Base-by-base conservation (phyloP, 139 green algal species). In the Chlamydomonas sphaeroides region DNA sequence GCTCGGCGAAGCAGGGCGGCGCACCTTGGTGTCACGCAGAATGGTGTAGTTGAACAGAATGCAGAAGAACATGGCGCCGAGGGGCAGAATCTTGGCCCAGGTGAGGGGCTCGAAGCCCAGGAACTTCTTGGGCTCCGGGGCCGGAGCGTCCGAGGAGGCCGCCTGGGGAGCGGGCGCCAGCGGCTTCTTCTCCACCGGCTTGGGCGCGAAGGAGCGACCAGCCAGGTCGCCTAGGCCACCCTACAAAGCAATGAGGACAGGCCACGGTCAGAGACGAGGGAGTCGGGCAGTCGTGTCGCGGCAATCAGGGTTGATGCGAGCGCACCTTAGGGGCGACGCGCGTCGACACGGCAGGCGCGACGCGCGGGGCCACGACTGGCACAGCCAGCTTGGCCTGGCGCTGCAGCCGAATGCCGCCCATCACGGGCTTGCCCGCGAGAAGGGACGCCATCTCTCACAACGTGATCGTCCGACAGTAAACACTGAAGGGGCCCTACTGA, bases 21-120 rank as follows among this genome's bases (percentile, higher is more conserved):
- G 73, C 70, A 94, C 94, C 95, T 98, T 99, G 70, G 97, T 99
- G 88, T 99, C 97, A 77, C 97, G 93, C 74, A 99, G 94, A 83
- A 99, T 99, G 80, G 97, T 99, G 95, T 99, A 99, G 94, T 99
- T 99, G 95, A 99, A 99, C 41, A 99, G 90, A 73, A 99, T 99
- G 93, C 94, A 98, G 93, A 99, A 99, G 89, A 99, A 99, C 94
- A 99, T 99, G 35, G 97, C 75, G 65, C 94, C 96, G 68, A 99
- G 87, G 42, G 97, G 93, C 21, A 98, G 35, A 80, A 99, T 97
- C 92, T 99, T 98, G 65, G 89, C 74, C 93, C 93, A 96, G 25
- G 93, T 96, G 69, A 93, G 88, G 11, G 75, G 30, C 53, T 87
- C 80, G 42, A 92, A 90, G 49, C 92, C 92, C 39, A 93, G 75